These are phyloP conservation scores for Cetraspora pellucida DNA, from an alignment of 192 early-diverging fungal genomes.

Conservation along the genomic window DNA sequence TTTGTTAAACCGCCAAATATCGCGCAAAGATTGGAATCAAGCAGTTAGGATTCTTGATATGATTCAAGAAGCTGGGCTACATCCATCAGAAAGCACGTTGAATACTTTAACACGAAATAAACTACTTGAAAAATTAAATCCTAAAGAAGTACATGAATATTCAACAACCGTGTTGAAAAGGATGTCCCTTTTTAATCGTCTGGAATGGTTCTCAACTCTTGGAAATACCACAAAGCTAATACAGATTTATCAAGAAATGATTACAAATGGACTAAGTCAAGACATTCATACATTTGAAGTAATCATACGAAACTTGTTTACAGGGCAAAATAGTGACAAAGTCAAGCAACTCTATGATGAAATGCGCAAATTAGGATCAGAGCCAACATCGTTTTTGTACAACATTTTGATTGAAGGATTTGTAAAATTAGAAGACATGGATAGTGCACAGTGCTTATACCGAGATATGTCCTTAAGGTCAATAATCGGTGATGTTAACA, in stretches of 20 bases:
- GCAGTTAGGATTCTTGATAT: neutral
- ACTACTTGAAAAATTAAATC: neutral
- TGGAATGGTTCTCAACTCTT: neutral
- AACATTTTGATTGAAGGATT: constrained; percentile 11
- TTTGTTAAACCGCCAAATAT: neutral
- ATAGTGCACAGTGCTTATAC: neutral
- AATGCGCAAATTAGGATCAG: neutral
- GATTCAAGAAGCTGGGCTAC: neutral
- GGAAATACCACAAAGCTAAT: neutral
- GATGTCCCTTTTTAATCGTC: neutral
- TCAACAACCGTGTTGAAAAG: neutral
- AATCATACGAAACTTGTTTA: neutral
- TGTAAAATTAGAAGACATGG: neutral
- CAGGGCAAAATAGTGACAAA: neutral
- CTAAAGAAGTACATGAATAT: neutral
- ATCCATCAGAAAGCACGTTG: neutral
- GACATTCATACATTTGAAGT: neutral
- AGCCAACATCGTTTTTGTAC: neutral
- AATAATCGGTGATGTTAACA: neutral
- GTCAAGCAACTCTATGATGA: neutral
- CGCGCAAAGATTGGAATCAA: neutral
- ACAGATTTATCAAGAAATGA: neutral
- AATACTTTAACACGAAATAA: neutral
- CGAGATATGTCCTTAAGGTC: neutral
- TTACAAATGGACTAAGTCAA: neutral